phyloP scores from a whole-genome alignment of 768 basidiomycete genomes.

The Mycena chlorophos region DNA sequence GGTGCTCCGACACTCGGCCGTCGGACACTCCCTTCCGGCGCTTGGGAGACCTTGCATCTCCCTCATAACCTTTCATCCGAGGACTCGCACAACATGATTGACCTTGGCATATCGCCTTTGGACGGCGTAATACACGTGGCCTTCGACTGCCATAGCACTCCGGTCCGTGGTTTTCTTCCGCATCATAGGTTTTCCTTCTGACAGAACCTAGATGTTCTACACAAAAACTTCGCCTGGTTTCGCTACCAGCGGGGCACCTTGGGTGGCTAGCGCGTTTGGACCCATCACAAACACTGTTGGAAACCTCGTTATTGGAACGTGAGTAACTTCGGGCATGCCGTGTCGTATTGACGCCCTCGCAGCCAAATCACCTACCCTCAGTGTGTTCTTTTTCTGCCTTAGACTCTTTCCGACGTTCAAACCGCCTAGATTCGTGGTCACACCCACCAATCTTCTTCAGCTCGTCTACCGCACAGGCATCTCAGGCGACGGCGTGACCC shows the following conservation, averaged over 20 bases:
- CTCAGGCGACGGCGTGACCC: constrained; percentile 48
- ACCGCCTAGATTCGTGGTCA: constrained; percentile 38
- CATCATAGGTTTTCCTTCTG: background rate
- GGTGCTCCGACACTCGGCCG: constrained; percentile 41
- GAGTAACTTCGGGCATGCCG: constrained; percentile 16
- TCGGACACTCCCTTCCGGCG: constrained; percentile 40
- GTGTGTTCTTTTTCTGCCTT: background rate
- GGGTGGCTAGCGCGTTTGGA: constrained; percentile 44
- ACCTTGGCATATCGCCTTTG: constrained; percentile 43
- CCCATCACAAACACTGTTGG: constrained; percentile 42
- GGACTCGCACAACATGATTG: constrained; percentile 48
- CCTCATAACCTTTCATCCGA: constrained; percentile 41
- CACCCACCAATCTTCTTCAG: constrained; percentile 46
- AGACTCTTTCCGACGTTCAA: background rate
- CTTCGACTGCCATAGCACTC: constrained; percentile 47
- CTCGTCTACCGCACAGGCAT: constrained; percentile 50
- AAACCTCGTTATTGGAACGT: constrained; percentile 44
- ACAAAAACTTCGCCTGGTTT: constrained; percentile 42
- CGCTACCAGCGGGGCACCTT: constrained; percentile 43
- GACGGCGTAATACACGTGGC: constrained; percentile 50
- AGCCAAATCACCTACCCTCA: constrained; percentile 49
- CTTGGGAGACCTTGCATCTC: constrained; percentile 44
- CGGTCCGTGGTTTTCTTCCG: constrained; percentile 1
- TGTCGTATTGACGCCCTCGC: constrained; percentile 2
- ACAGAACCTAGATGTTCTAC: constrained; percentile 35